Percentiles rank a stretch among this genome's conserved stretches.
Conservation (phyloP, 805 yeast species). For the Saccharomycopsis olivae region DNA sequence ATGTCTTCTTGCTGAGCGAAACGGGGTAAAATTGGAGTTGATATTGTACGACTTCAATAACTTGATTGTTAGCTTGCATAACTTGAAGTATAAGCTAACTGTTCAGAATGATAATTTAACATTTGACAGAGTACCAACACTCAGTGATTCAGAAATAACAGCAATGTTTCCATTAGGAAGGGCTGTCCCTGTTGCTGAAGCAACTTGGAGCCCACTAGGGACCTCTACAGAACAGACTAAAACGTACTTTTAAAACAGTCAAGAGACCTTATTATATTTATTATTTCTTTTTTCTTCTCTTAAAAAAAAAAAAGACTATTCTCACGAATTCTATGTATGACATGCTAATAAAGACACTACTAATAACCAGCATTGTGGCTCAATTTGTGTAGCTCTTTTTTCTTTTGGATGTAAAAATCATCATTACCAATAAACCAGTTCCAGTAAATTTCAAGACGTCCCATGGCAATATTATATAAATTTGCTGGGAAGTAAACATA, state of each 20-base stretch:
- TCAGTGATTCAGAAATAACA: constrained; percentile 2
- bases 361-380: too few relatives aligned
- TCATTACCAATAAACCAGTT: constrained; percentile 16
- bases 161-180: constrained; percentile 14
- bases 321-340: too few relatives aligned
- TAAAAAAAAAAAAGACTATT: too few relatives aligned
- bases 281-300: not conserved
- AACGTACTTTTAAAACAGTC: not conserved
- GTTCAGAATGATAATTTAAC: constrained; percentile 15
- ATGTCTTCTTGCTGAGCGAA: not conserved
- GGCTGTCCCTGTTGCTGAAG: constrained; percentile 10
- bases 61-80: constrained; percentile 9
- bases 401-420: constrained; percentile 7
- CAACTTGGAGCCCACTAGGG: constrained; percentile 9
- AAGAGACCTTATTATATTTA: not conserved
- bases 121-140: constrained; percentile 9
- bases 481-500: constrained; percentile 17
- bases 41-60: constrained; percentile 12
- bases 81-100: constrained; percentile 12
- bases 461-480: constrained; percentile 6
- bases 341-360: too few relatives aligned
- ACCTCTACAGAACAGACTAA: not conserved
- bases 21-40: constrained; percentile 5
- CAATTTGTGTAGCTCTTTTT: not conserved
- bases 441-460: constrained; percentile 13